Evolutionary conservation across 2,329 filamentous ascomycete species (phyloP), one percentile per base, ranked within the genome.

Genomic region (Sporothrix pseudoabietina): DNA sequence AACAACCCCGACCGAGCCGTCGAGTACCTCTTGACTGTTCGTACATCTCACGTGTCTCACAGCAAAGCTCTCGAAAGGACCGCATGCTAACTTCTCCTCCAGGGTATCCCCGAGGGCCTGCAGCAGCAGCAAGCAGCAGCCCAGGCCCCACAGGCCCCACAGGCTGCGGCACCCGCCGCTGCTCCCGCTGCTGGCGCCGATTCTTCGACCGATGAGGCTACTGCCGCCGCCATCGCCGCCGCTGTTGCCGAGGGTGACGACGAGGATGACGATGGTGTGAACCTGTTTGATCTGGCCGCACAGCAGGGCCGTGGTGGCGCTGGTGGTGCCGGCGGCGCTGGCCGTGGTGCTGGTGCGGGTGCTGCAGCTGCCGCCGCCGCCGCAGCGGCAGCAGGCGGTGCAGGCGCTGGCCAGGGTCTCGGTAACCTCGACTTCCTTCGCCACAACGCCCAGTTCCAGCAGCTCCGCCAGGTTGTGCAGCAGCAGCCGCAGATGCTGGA

Each of bases 401-500:
- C 52, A 82, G 66, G 78, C 61, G 86, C 81, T 69, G 83, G 79
- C 44, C 81, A 78, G 22, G 87, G 88, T 55, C 84, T 93, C 35
- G 92, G 91, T 35, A 97, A 94, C 79, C 89, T 99, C 74, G 95
- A 98, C 77, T 98, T 97, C 82, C 86, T 99, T 72, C 91, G 96
- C 79, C 93, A 94, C 82, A 98, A 98, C 82, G 91, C 94, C 32
- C 95, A 98, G 82, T 99, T 99, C 84, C 96, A 98, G 84, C 96
- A 99, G 84, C 89, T 99, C 74, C 92, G 96, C 76, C 94, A 98
- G 83, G 91, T 99, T 30, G 95, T 99, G 61, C 96, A 99, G 84
- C 94, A 98, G 82, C 93, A 98, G 81, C 96, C 96, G 22, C 92
- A 96, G 81, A 99, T 99, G 96, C 91, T 99, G 30, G 96, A 99